Percentiles rank a stretch among this genome's conserved stretches.
Conservation (phyloP, 2,329 filamentous ascomycete species). For the Alternaria sp. region DNA sequence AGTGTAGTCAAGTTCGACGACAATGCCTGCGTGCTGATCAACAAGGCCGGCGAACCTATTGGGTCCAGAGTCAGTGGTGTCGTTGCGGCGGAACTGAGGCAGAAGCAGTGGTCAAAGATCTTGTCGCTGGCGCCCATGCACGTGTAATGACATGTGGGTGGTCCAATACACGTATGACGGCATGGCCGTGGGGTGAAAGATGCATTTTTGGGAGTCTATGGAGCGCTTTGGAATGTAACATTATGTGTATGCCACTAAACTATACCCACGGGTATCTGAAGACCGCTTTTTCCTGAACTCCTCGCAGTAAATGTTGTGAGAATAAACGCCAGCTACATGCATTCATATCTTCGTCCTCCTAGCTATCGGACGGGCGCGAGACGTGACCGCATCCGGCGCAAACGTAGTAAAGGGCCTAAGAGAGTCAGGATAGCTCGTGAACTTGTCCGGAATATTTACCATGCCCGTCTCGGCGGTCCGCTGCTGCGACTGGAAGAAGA, state of each 20-base stretch:
- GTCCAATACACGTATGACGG: slow-evolving; percentile 73
- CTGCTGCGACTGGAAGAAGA: slow-evolving; percentile 99
- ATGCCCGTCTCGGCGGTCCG: slow-evolving; percentile 97
- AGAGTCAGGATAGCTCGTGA: slow-evolving; percentile 20
- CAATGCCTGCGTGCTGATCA: slow-evolving; percentile 97
- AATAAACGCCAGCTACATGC: slow-evolving; percentile 47
- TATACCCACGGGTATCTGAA: slow-evolving; percentile 50
- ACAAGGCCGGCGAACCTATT: slow-evolving; percentile 95
- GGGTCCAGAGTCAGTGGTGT: slow-evolving; percentile 80
- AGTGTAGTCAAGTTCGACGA: slow-evolving; percentile 94
- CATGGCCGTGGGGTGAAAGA: slow-evolving; percentile 1
- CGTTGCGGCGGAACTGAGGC: slow-evolving; percentile 86
- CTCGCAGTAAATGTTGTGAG: slow-evolving; percentile 33
- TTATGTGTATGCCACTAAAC: slow-evolving; percentile 40
- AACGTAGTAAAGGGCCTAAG: slow-evolving; percentile 68
- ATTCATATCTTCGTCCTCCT: slow-evolving; percentile 18
- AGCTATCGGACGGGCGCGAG: slow-evolving; percentile 59
- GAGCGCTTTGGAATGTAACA: slow-evolving; percentile 31
- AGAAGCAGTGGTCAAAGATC: slow-evolving; percentile 98
- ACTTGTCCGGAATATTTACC: slow-evolving; percentile 63
- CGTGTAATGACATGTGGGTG: slow-evolving; percentile 55
- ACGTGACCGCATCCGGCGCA: slow-evolving; percentile 94
- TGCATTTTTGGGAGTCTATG: slow-evolving; percentile 20
- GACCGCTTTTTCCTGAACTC: slow-evolving; percentile 38
- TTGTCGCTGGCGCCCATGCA: slow-evolving; percentile 90